These are phyloP conservation scores for Dothidotthia symphoricarpi DNA, from an alignment of 2,329 filamentous ascomycete species.

Conservation along the genomic window DNA sequence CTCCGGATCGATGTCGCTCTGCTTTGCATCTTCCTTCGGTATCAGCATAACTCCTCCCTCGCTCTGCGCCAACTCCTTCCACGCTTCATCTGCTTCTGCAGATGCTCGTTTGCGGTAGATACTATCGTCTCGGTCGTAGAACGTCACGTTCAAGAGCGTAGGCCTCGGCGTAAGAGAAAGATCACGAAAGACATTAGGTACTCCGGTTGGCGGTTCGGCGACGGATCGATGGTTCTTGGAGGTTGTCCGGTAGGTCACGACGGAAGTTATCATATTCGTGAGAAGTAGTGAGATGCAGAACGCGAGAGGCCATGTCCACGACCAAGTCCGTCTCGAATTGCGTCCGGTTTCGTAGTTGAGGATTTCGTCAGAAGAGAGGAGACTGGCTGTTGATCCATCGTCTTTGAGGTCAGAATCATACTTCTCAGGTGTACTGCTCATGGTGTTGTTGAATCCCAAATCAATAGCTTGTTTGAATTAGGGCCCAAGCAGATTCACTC, in stretches of 20 bases:
- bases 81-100: constrained; percentile 1
- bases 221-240: background rate
- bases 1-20: background rate
- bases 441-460: too few relatives aligned
- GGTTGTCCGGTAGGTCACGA: background rate
- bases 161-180: background rate
- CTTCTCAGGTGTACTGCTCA: too few relatives aligned
- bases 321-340: too few relatives aligned
- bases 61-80: background rate
- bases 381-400: background rate
- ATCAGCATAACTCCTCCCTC: background rate
- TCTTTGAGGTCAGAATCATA: background rate
- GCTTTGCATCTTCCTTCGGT: constrained; percentile 1
- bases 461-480: too few relatives aligned
- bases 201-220: background rate
- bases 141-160: background rate
- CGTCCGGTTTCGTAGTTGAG: too few relatives aligned
- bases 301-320: too few relatives aligned
- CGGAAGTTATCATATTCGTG: background rate
- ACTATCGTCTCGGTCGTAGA: background rate
- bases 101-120: constrained; percentile 1
- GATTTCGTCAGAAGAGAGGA: background rate
- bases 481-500: too few relatives aligned
- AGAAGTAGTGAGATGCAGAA: background rate
- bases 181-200: background rate